Evolutionary conservation across 345 rosid genomes (phyloP), one percentile per base, ranked within the genome.

Genomic region (Salix arbutifolia): DNA sequence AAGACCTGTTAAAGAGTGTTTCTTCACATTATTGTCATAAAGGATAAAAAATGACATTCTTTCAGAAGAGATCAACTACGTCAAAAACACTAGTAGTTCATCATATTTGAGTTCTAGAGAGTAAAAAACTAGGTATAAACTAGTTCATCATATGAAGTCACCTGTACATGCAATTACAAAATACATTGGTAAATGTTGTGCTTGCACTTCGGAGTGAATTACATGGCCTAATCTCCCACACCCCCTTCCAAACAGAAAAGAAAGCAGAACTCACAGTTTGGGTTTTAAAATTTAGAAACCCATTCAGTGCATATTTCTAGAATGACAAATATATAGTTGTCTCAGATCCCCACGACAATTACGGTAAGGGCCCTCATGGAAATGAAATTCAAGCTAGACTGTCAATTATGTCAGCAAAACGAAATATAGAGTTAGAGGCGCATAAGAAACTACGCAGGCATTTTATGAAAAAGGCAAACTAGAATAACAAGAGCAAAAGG

Each of bases 1-100:
- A 85, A 89, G 58, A 96, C 98, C 98, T 96, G 92, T 76, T 68
- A 7, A 8, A 83, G 28, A 76, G 56, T 67, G 64, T 67, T 74
- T 17, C 77, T n/a, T 26, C 38, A 66, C n/a, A 74, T 64, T 52
- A 65, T 65, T 58, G 37, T 37, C 38, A 33, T 21, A 25, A 23
- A 12, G 48, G 16, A 42, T 42, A 42, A 42, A 12, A 12, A 3
- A 46, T 12, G 17, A 46, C 17, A 46, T 3, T 46, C 50, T 46
- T 46, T 46, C 50, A 46, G 50, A 4, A 46, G 50, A 46, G 50
- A 46, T 46, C 50, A 46, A 4, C 50, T 0, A 46, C 14, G 17
- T 46, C 50, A 13, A 46, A 46, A 46, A 12, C 50, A 40, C 50
- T 13, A 13, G 3, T 40, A 40, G 44, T 46, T 46, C 17, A 14